Evolutionary conservation across 179 eudicot genomes (phyloP), one percentile per base, ranked within the genome.

Genomic region (Vitellaria paradoxa): DNA sequence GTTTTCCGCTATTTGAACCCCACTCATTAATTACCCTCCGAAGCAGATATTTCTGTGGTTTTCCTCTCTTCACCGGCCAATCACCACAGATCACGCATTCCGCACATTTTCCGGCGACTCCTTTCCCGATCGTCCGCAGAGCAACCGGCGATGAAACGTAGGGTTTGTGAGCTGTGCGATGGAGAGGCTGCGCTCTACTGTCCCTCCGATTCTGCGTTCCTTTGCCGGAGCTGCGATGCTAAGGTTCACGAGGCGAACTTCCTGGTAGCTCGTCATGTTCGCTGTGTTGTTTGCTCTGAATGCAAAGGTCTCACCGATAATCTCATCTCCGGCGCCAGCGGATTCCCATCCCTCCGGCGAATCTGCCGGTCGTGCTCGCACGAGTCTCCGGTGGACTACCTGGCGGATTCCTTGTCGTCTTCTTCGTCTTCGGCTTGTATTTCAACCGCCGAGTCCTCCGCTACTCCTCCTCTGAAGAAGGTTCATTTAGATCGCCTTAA

Each of bases 251-350:
- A 76, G 10, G 93, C 89, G 7, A 89, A 91, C 70, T 91, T 91
- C 85, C 91, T 91, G 53, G 96, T 84, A 24, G 91, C 96, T 13
- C 93, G 96, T 15, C 96, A 91, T 65, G 66, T 85, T 18, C 88
- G 93, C 50, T 76, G 74, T 0, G 3, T 57, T 6, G 24, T 89
- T 17, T 88, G 91, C 79, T 76, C 82, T 61, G 10, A 10, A 7
- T 89, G 92, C 67, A 46, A 26, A 0, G 60, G 42, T 1, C 40
- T 81, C 70, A 80, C 73, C 72, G 86, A 76, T 0, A 50, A 60
- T 2, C 59, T 55, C 5, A 13, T 83, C 56, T 85, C 88, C 80
- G 87, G 86, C 66, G 66, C 66, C 68, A 2, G 37, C 37, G 74
- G 18, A 13, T 66, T 40, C 49, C 73, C 24, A 0, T 26, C 67